Percentiles rank a stretch among this genome's conserved stretches.
phyloP scores from a whole-genome alignment of 108 stramenopile species.

The Nannochloropsis salina region DNA sequence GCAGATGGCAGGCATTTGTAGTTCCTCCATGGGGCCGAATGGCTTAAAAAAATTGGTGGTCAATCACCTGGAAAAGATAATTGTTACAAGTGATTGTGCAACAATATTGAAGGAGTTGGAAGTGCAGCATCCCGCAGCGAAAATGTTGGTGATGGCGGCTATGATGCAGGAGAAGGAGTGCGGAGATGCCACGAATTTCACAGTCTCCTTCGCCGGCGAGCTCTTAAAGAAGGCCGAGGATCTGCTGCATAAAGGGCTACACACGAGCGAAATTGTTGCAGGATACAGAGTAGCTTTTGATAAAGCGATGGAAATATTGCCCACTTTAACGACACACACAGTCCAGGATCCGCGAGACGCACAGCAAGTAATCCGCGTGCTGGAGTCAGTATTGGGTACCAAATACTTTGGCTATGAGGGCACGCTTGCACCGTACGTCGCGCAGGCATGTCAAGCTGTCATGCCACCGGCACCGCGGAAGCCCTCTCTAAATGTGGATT shows the following conservation, averaged over 20 bases:
- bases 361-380: slow-evolving; percentile 5
- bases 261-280: neutral
- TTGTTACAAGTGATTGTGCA: slow-evolving; percentile 92
- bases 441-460: slow-evolving; percentile 78
- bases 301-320: slow-evolving; percentile 61
- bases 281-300: slow-evolving; percentile 61
- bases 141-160: slow-evolving; percentile 81
- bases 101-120: slow-evolving; percentile 90
- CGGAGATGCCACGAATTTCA: slow-evolving; percentile 91
- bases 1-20: slow-evolving; percentile 81
- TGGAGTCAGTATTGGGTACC: slow-evolving; percentile 25
- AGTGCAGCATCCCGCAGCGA: slow-evolving; percentile 96
- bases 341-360: slow-evolving; percentile 59
- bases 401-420: slow-evolving; percentile 54
- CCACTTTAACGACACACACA: slow-evolving; percentile 52
- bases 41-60: slow-evolving; percentile 97
- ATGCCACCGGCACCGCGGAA: slow-evolving; percentile 58
- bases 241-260: neutral
- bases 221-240: slow-evolving; percentile 55
- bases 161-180: slow-evolving; percentile 81
- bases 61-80: slow-evolving; percentile 96
- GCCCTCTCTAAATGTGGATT: slow-evolving; percentile 67
- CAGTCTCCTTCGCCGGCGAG: slow-evolving; percentile 85
- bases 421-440: slow-evolving; percentile 78
- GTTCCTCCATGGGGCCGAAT: slow-evolving; percentile 90